Evolutionary conservation across 2,329 filamentous ascomycete genomes (phyloP), one percentile per base, ranked within the genome.

Genomic region (Aspergillus sojae): DNA sequence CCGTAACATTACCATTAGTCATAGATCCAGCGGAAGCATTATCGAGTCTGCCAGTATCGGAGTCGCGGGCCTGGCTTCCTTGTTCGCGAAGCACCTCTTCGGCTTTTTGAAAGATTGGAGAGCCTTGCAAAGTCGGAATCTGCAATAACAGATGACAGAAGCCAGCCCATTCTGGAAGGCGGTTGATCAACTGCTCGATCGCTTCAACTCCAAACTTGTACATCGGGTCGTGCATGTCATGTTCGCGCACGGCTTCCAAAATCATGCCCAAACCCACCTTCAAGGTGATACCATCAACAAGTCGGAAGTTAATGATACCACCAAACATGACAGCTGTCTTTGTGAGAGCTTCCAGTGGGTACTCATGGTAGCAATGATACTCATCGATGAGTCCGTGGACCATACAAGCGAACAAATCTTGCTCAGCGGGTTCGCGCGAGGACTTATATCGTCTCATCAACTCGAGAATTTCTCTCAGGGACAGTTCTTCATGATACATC

Each of bases 131-230:
- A 46, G 88, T 91, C 0, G 91, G 89, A 45, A 97, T 93, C 65
- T 92, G 89, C 26, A 96, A 80, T 6, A 99, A 85, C 65, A 95
- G 88, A 65, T 91, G 89, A 76, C 94, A 98, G 72, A 97, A 96
- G 2, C 91, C 92, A n/a, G 93, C 93, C 95, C 95, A 99, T 74
- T 99, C 95, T 5, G 88, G 85, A 56, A 99, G 88, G 46, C 95
- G 88, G 45, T 88, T 85, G 61, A 93, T 89, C 60, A 98, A 86
- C 77, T 98, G 93, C 75, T 97, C 90, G 64, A 99, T 85, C 19
- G 95, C 95, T 76, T 99, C 95, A 14, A 99, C 85, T 12, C 96
- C 95, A 75, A 99, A 99, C 72, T 97, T 97, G 82, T 95, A 98
- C 95, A 99, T 98, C 1, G 92, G 89, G 65, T 94, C 89, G 36